Evolutionary conservation across 1,139 yeast species (phyloP), one percentile per base, ranked within the genome.

Genomic region (Eremothecium coryli): DNA sequence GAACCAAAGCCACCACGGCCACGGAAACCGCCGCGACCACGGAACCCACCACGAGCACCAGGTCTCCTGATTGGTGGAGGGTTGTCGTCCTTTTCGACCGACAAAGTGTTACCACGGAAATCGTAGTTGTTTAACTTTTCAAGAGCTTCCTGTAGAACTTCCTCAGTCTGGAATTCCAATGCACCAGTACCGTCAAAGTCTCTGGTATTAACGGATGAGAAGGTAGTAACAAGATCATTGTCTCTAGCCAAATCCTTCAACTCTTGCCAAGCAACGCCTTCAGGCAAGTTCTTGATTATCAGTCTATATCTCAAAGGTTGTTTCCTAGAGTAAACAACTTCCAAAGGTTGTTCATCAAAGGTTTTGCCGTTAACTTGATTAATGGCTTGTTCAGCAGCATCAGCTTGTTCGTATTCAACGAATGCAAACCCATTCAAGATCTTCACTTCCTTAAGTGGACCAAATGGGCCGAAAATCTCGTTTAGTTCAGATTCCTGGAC

Each of bases 191-290:
- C 77, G 54, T 77, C 82, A 50, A 76, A 76, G 51, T 75, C 76
- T 54, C 75, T 70, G 36, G 69, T 66, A 62, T 68, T 72, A 38
- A 80, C 84, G 61, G 78, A 76, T 48, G 82, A 82, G 59, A 77
- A 81, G 32, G 77, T 72, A 39, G 86, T 82, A 42, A 74, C 71
- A 48, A 70, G 61, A 45, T 71, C 73, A 50, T 75, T 75, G 44
- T 79, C 88, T 58, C 84, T 67, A 45, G 80, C 81, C 52, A 76
- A 74, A 62, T 81, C 93, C 62, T 81, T 81, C 55, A 81, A 71
- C 54, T 80, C 88, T 68, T 81, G 90, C 93, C 93, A 81, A 36
- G 85, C 78, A 38, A 82, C 70, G 43, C 78, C 77, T 48, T 76
- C 81, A 47, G 86, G 86, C 52, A 81, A 67, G 60, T 74, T 74